Percentiles rank a stretch among this genome's conserved stretches.
Evolutionary conservation across 2,329 filamentous ascomycete genomes (phyloP).

Genomic region (Cordyceps cateniannulata): DNA sequence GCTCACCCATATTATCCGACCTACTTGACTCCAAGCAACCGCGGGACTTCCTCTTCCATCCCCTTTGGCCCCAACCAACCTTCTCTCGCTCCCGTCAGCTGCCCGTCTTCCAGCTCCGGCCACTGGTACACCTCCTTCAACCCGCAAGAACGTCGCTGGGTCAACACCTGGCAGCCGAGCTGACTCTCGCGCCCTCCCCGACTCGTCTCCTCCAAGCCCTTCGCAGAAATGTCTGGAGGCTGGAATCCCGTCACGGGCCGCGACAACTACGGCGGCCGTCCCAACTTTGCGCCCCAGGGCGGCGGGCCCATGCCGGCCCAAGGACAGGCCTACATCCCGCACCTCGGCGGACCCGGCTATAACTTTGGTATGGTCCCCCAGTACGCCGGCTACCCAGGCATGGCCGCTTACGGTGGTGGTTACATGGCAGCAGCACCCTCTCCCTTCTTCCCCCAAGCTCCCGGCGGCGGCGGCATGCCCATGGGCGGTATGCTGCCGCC

Average conservation of each 20-base stretch:
- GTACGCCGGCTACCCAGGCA: constrained; percentile 17
- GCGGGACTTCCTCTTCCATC: constrained; percentile 20
- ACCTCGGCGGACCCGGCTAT: constrained; percentile 30
- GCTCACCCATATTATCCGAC: background rate
- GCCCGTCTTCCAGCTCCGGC: constrained; percentile 17
- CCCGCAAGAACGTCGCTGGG: constrained; percentile 17
- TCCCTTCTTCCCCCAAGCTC: background rate
- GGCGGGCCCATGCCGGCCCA: constrained; percentile 26
- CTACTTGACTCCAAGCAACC: constrained; percentile 1
- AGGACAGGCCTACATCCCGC: constrained; percentile 33
- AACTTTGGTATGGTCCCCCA: constrained; percentile 23
- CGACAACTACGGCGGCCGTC: constrained; percentile 27
- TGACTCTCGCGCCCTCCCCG: constrained; percentile 12
- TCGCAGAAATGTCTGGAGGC: constrained; percentile 28
- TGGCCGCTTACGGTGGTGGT: constrained; percentile 21
- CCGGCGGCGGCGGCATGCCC: background rate
- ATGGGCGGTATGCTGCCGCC: background rate
- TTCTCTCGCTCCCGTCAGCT: constrained; percentile 17
- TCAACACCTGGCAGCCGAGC: constrained; percentile 31
- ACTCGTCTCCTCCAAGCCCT: background rate
- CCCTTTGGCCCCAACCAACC: constrained; percentile 21
- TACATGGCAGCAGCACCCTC: constrained; percentile 11
- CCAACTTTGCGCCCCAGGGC: constrained; percentile 27
- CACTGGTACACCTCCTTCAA: constrained; percentile 31
- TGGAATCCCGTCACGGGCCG: constrained; percentile 35